Percentiles rank a stretch among this genome's conserved stretches.
Evolutionary conservation across 2,329 filamentous ascomycete species (phyloP).

Genomic region (Falciphora oryzae): DNA sequence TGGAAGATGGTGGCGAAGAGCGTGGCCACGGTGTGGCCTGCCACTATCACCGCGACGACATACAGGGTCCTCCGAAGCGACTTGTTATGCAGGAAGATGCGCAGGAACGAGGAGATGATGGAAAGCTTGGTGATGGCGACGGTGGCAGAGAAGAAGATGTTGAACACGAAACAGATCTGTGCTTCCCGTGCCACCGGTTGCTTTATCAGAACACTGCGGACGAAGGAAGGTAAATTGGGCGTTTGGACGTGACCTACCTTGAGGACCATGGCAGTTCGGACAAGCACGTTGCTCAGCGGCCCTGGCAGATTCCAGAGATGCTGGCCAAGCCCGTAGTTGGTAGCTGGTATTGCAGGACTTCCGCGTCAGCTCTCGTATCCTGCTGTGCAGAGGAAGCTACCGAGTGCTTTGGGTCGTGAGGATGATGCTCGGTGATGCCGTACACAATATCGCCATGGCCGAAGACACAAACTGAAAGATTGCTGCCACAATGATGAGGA

Average conservation of each 20-base stretch:
- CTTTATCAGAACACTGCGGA: neutral
- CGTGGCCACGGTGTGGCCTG: no score
- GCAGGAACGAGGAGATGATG: slow-evolving; percentile 24
- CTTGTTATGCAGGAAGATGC: slow-evolving; percentile 25
- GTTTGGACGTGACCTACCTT: slow-evolving; percentile 9
- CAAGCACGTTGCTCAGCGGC: slow-evolving; percentile 13
- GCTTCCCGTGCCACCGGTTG: neutral
- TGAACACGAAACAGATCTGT: slow-evolving; percentile 44
- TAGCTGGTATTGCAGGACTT: slow-evolving; percentile 10
- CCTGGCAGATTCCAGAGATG: slow-evolving; percentile 22
- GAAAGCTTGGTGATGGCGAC: slow-evolving; percentile 24
- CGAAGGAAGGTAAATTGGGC: neutral
- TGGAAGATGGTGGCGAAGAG: slow-evolving; percentile 23
- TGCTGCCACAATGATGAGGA: slow-evolving; percentile 18
- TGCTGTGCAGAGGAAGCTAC: no score
- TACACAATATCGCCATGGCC: slow-evolving; percentile 14
- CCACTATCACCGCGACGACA: slow-evolving; percentile 26
- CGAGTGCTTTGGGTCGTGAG: no score
- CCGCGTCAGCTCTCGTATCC: no score
- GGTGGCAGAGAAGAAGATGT: slow-evolving; percentile 48
- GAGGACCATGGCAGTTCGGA: slow-evolving; percentile 16
- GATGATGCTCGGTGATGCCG: neutral
- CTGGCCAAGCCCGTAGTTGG: slow-evolving; percentile 19
- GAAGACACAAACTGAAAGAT: slow-evolving; percentile 18
- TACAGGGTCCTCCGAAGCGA: slow-evolving; percentile 23